These are phyloP conservation scores for Botryotinia narcissicola DNA, from an alignment of 2,329 filamentous ascomycete genomes.

Conservation along the genomic window DNA sequence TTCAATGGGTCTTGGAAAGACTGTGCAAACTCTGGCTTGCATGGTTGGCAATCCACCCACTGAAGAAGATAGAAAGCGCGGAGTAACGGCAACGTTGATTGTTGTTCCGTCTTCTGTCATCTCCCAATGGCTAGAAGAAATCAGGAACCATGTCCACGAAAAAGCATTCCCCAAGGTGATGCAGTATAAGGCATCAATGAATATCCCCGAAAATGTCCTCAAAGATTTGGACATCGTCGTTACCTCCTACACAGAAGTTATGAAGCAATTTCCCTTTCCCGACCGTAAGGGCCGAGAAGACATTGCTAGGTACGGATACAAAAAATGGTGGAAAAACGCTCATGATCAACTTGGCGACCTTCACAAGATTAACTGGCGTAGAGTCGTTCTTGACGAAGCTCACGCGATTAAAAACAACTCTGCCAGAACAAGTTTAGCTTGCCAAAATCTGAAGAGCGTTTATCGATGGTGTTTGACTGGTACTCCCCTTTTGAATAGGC, in stretches of 20 bases:
- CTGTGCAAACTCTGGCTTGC: constrained; percentile 47
- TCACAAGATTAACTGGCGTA: constrained; percentile 45
- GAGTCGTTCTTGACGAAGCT: constrained; percentile 57
- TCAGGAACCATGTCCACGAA: constrained; percentile 27
- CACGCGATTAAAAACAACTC: constrained; percentile 53
- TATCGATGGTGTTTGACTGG: constrained; percentile 39
- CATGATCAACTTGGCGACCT: constrained; percentile 40
- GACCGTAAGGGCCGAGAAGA: constrained; percentile 86
- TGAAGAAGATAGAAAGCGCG: constrained; percentile 38
- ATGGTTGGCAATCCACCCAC: constrained; percentile 43
- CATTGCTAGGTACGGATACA: constrained; percentile 51
- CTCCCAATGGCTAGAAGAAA: constrained; percentile 37
- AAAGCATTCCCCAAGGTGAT: constrained; percentile 30
- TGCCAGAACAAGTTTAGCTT: constrained; percentile 44
- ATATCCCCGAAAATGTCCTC: constrained; percentile 22
- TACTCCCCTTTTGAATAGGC: constrained; percentile 34
- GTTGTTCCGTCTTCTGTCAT: constrained; percentile 34
- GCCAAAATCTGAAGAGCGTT: constrained; percentile 38
- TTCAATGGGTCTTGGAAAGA: constrained; percentile 65
- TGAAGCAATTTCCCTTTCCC: constrained; percentile 78
- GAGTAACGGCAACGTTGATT: constrained; percentile 34
- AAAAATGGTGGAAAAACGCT: constrained; percentile 40
- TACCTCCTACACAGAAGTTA: constrained; percentile 34
- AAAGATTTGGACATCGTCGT: constrained; percentile 34
- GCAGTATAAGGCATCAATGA: constrained; percentile 27